Conservation (phyloP, 2,329 filamentous ascomycete species). For the Furcasterigmium furcatum region DNA sequence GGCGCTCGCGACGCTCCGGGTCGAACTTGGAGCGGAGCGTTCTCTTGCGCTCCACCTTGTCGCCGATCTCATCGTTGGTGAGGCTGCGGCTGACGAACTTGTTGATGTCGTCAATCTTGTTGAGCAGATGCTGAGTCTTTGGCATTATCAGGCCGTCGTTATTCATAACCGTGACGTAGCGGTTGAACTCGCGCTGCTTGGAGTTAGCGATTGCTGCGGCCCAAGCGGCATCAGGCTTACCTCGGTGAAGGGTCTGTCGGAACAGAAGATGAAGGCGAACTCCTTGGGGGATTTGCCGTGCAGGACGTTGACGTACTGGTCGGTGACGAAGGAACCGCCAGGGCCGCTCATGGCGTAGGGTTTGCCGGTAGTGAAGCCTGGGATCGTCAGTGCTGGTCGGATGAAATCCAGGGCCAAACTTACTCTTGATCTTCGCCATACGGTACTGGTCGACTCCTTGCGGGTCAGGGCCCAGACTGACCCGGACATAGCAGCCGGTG, state of each 20-base stretch:
- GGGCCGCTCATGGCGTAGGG: conserved; percentile 82
- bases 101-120: conserved; percentile 81
- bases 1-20: conserved; percentile 63
- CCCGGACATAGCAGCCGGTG: conserved; percentile 78
- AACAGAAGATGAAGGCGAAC: conserved; percentile 89
- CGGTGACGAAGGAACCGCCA: conserved; percentile 75
- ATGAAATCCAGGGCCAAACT: conserved; percentile 9
- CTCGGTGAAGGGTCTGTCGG: conserved; percentile 81
- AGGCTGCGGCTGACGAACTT: conserved; percentile 74
- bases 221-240: conserved; percentile 38
- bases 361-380: conserved; percentile 74
- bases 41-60: conserved; percentile 71
- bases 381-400: conserved; percentile 18
- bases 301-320: conserved; percentile 77
- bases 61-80: conserved; percentile 78
- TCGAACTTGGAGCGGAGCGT: conserved; percentile 64
- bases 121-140: conserved; percentile 63
- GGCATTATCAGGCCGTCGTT: conserved; percentile 72
- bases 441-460: conserved; percentile 77
- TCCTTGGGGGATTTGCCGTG: conserved; percentile 81
- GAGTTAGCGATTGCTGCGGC: conserved; percentile 3
- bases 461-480: conserved; percentile 76
- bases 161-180: conserved; percentile 72
- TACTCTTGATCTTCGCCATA: conserved; percentile 84
- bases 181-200: conserved; percentile 69